A percentile compares a stretch with the other conserved stretches of the same genome.
Conservation (phyloP, 208 protist genomes). For the Trypanosoma scelopori region DNA sequence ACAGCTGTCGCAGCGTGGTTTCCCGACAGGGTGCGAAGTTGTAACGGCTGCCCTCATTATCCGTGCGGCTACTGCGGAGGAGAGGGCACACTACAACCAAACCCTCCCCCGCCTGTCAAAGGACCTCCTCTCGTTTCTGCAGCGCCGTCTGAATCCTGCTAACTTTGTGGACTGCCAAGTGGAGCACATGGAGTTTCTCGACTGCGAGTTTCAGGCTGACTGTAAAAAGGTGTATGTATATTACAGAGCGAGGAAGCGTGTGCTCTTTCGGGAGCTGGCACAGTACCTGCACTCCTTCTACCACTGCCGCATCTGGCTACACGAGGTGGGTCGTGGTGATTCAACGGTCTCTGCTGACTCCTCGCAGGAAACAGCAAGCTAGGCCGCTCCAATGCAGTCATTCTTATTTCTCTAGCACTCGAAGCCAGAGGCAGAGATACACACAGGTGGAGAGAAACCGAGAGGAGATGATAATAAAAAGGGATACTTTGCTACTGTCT, state of each 20-base stretch:
- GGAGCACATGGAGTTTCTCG: constrained; percentile 63
- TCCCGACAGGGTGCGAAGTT: constrained; percentile 28
- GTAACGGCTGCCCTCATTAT: constrained; percentile 30
- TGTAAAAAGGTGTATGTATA: constrained; percentile 78
- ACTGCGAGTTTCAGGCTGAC: constrained; percentile 80
- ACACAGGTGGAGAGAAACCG: too few relatives aligned
- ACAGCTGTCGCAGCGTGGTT: constrained; percentile 20
- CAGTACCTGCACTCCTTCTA: constrained; percentile 73
- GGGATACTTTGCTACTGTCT: too few relatives aligned
- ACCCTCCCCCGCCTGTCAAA: constrained; percentile 19
- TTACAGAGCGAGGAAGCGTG: constrained; percentile 39
- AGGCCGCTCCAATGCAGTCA: neutral
- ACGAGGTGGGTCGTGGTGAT: constrained; percentile 30
- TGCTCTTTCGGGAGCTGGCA: constrained; percentile 74
- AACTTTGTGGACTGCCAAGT: constrained; percentile 55
- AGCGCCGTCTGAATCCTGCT: constrained; percentile 15
- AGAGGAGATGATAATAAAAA: too few relatives aligned
- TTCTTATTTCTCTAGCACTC: neutral
- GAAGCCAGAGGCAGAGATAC: too few relatives aligned
- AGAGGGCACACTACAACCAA: constrained; percentile 12
- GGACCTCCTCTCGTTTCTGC: constrained; percentile 24
- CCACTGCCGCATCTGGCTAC: constrained; percentile 79
- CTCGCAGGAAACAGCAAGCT: constrained; percentile 13
- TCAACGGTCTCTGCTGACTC: constrained; percentile 9
- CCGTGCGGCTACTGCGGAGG: constrained; percentile 22